These are phyloP conservation scores for Colletotrichum gloeosporioides DNA, from an alignment of 2,329 filamentous ascomycete genomes.

Conservation along the genomic window DNA sequence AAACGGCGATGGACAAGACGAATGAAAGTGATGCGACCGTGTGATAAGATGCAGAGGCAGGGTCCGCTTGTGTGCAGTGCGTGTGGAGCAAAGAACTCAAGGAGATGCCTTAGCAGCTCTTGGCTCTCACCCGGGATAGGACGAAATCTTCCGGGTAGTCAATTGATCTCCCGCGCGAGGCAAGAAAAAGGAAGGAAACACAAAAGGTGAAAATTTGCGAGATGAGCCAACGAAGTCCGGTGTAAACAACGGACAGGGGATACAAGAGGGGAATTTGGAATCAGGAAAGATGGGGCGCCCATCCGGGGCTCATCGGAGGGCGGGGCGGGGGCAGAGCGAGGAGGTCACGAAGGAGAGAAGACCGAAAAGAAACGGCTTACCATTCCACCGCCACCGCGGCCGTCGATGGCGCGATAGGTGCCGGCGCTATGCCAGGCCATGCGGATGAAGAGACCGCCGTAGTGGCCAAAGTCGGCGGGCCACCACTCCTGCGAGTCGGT, in stretches of 20 bases:
- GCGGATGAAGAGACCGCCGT: conserved; percentile 79
- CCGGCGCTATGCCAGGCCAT: conserved; percentile 84
- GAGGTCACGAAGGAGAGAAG: background rate
- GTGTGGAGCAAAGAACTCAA: background rate
- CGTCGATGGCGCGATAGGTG: conserved; percentile 78
- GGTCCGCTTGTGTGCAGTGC: background rate
- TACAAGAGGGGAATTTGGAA: background rate
- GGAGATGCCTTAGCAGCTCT: background rate
- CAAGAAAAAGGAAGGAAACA: background rate
- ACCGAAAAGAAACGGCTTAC: conserved; percentile 20
- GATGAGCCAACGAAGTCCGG: background rate
- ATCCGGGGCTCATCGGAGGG: background rate
- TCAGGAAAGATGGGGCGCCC: background rate
- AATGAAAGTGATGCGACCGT: background rate
- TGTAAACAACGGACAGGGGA: background rate
- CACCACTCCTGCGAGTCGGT: conserved; percentile 83
- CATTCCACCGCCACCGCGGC: conserved; percentile 75
- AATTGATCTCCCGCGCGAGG: background rate
- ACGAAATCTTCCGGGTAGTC: background rate
- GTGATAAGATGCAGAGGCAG: background rate
- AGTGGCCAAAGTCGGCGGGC: conserved; percentile 84
- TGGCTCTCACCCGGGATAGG: conserved; percentile 6
- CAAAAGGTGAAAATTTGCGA: background rate
- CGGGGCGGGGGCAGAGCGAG: background rate
- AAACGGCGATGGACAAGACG: background rate